Conservation (phyloP, 129 eudicot genomes). For the Oenanthe sinensis region DNA sequence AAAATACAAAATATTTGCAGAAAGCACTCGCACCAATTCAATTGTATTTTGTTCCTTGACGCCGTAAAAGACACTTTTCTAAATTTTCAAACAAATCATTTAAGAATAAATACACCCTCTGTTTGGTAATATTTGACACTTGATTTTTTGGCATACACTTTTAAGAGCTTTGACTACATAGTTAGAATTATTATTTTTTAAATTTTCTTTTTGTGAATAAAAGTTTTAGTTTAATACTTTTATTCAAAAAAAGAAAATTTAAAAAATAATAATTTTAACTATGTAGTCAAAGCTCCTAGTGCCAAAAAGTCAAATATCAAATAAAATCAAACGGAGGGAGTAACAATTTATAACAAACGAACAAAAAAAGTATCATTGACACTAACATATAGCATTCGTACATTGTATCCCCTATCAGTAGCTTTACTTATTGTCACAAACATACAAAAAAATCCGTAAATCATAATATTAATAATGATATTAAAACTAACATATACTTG, state of each 20-base stretch:
- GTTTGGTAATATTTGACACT: too few species aligned
- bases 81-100: neutral
- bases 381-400: neutral
- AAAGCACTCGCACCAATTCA: neutral
- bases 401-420: neutral
- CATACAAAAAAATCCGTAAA: neutral
- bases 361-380: neutral
- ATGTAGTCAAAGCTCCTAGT: too few species aligned
- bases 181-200: too few species aligned
- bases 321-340: too few species aligned
- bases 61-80: neutral
- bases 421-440: neutral
- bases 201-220: too few species aligned
- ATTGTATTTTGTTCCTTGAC: neutral
- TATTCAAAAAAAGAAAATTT: too few species aligned
- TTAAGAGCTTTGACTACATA: too few species aligned
- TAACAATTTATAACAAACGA: neutral
- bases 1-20: neutral
- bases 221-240: too few species aligned
- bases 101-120: too few species aligned
- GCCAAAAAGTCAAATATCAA: too few species aligned
- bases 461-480: neutral
- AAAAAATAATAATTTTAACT: too few species aligned
- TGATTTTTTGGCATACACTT: too few species aligned
- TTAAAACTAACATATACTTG: neutral